phyloP scores from a whole-genome alignment of 2,329 filamentous ascomycete genomes.

The Sporothrix inflata region DNA sequence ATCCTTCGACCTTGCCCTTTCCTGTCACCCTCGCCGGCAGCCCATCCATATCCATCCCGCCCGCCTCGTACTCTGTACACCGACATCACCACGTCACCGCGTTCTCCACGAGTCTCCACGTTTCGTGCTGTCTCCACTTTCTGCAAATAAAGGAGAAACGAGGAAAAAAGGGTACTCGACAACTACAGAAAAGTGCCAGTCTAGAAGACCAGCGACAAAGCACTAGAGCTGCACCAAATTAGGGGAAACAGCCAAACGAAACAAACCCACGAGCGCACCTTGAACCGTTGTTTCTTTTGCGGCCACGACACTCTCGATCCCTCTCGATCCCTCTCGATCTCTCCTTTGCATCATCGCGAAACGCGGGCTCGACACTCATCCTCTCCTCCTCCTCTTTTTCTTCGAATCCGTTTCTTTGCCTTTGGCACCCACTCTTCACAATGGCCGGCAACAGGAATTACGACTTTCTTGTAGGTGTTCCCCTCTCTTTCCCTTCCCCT shows the following conservation, averaged over 20 bases:
- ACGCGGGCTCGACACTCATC: neutral
- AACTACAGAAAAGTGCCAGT: neutral
- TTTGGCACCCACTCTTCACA: slow-evolving; percentile 35
- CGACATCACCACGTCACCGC: slow-evolving; percentile 30
- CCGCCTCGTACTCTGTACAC: slow-evolving; percentile 1
- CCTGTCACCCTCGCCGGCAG: neutral
- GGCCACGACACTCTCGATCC: neutral
- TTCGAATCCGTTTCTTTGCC: neutral
- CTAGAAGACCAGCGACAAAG: slow-evolving; percentile 16
- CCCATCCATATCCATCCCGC: too few species aligned
- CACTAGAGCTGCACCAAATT: slow-evolving; percentile 15
- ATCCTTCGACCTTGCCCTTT: neutral
- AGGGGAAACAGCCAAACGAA: slow-evolving; percentile 11
- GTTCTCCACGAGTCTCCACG: slow-evolving; percentile 28
- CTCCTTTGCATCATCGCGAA: neutral
- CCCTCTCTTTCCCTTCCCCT: neutral
- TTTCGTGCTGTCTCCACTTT: slow-evolving; percentile 27
- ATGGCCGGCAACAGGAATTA: slow-evolving; percentile 99
- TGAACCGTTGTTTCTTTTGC: slow-evolving; percentile 5
- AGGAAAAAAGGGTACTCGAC: slow-evolving; percentile 3
- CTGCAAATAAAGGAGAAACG: slow-evolving; percentile 26
- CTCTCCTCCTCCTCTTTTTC: neutral
- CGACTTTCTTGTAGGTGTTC: slow-evolving; percentile 78
- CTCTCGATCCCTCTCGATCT: neutral
- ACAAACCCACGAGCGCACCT: neutral